phyloP scores from a whole-genome alignment of 257 asterid species.

The Sherardia arvensis region DNA sequence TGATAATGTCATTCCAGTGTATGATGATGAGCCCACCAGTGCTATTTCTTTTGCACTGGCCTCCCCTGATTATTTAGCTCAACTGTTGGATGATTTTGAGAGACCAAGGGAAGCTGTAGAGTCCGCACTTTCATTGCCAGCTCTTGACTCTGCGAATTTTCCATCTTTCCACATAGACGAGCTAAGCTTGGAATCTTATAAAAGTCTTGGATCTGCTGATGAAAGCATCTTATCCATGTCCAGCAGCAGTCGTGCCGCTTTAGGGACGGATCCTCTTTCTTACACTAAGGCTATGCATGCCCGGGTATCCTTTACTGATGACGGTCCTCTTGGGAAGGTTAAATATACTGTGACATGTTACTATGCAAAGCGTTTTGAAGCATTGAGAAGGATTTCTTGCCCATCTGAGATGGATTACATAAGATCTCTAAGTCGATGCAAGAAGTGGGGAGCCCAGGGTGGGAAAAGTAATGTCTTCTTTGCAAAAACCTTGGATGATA shows the following conservation, averaged over 20 bases:
- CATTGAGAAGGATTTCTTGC: slow-evolving; percentile 74
- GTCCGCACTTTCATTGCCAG: slow-evolving; percentile 28
- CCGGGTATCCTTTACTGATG: slow-evolving; percentile 53
- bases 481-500: slow-evolving; percentile 88
- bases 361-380: slow-evolving; percentile 76
- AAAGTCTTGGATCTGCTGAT: slow-evolving; percentile 56
- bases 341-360: slow-evolving; percentile 71
- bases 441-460: slow-evolving; percentile 99
- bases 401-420: slow-evolving; percentile 77
- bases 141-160: slow-evolving; percentile 37
- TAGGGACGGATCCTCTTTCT: slow-evolving; percentile 52
- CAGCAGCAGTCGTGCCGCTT: slow-evolving; percentile 47
- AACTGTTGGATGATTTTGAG: slow-evolving; percentile 56
- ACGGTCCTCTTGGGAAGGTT: slow-evolving; percentile 67
- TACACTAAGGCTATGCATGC: slow-evolving; percentile 59
- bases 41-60: slow-evolving; percentile 67
- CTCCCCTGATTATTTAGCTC: slow-evolving; percentile 47
- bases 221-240: slow-evolving; percentile 48
- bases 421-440: slow-evolving; percentile 85
- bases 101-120: slow-evolving; percentile 43
- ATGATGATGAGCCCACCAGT: slow-evolving; percentile 97
- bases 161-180: slow-evolving; percentile 54
- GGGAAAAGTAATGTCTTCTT: slow-evolving; percentile 96
- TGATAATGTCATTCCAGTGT: slow-evolving; percentile 69
- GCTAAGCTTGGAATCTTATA: slow-evolving; percentile 46